Conservation (phyloP, 495 filamentous ascomycete genomes). For the Penicillium verhagenii region DNA sequence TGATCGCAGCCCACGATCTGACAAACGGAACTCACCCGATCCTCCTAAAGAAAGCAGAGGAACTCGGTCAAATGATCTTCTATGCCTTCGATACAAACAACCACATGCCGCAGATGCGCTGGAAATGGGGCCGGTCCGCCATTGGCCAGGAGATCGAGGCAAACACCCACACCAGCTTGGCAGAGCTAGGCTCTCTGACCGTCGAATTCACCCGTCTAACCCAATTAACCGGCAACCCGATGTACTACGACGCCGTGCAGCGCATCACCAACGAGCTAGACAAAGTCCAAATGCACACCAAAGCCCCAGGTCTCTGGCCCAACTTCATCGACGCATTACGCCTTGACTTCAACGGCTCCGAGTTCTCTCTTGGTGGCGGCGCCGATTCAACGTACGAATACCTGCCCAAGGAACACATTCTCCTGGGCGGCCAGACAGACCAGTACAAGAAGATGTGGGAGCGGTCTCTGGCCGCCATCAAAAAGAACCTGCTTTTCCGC, state of each 20-base stretch:
- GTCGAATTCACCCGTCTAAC: slow-evolving; percentile 93
- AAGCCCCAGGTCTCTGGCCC: slow-evolving; percentile 82
- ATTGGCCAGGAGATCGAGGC: slow-evolving; percentile 41
- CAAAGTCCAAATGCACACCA: slow-evolving; percentile 64
- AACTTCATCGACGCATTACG: slow-evolving; percentile 64
- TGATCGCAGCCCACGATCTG: slow-evolving; percentile 82
- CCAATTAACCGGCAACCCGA: slow-evolving; percentile 79
- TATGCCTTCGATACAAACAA: slow-evolving; percentile 94
- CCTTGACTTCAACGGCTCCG: slow-evolving; percentile 43
- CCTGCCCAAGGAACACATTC: slow-evolving; percentile 76
- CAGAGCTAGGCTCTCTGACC: slow-evolving; percentile 83
- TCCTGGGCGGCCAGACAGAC: slow-evolving; percentile 74
- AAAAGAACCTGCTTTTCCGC: slow-evolving; percentile 77
- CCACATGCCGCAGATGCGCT: slow-evolving; percentile 75
- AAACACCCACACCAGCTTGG: slow-evolving; percentile 51
- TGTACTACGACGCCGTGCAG: slow-evolving; percentile 91
- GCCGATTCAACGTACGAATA: slow-evolving; percentile 97
- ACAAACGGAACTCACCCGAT: slow-evolving; percentile 61
- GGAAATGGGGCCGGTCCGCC: slow-evolving; percentile 48
- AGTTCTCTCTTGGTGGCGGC: slow-evolving; percentile 79
- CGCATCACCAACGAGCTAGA: slow-evolving; percentile 82
- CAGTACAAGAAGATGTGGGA: slow-evolving; percentile 83
- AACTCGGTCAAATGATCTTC: slow-evolving; percentile 86
- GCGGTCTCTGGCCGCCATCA: slow-evolving; percentile 64
- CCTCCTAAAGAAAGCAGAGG: slow-evolving; percentile 79